Evolutionary conservation across 371 early-diverging fungal genomes (phyloP).

Genomic region (Mucor saturninus): DNA sequence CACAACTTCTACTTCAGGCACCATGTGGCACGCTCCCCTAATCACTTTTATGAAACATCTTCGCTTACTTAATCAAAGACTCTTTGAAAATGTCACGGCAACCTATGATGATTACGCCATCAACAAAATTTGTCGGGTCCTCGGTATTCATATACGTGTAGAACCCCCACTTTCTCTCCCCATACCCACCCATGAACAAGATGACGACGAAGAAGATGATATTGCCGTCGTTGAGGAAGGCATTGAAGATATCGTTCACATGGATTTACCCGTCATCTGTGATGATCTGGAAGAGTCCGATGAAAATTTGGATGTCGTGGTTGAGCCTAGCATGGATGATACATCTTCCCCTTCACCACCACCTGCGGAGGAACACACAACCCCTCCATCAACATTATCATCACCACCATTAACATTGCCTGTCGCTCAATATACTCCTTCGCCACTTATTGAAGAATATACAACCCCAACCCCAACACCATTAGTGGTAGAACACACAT

Average conservation of each 20-base stretch:
- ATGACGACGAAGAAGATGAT: neutral
- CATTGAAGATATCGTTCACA: neutral
- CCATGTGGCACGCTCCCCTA: slow-evolving; percentile 42
- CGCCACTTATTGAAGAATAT: too few relatives aligned
- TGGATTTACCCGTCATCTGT: neutral
- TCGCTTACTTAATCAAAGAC: slow-evolving; percentile 40
- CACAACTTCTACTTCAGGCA: slow-evolving; percentile 39
- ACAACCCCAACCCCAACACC: too few relatives aligned
- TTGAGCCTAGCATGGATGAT: too few relatives aligned
- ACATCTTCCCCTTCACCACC: too few relatives aligned
- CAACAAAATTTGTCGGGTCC: slow-evolving; percentile 37
- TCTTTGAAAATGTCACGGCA: slow-evolving; percentile 42
- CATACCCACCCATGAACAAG: neutral
- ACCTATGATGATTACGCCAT: slow-evolving; percentile 37
- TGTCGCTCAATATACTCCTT: too few relatives aligned
- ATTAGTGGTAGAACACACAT: neutral
- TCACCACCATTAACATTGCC: too few relatives aligned
- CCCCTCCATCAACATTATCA: too few relatives aligned
- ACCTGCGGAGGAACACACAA: too few relatives aligned
- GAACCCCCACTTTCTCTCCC: slow-evolving; percentile 22
- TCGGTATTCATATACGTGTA: slow-evolving; percentile 46
- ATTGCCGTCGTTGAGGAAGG: neutral
- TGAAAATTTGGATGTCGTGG: neutral
- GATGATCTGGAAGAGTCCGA: neutral
- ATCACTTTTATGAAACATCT: slow-evolving; percentile 46